These are phyloP conservation scores for Phlebiopsis gigantea DNA, from an alignment of 768 basidiomycete genomes.

Conservation along the genomic window DNA sequence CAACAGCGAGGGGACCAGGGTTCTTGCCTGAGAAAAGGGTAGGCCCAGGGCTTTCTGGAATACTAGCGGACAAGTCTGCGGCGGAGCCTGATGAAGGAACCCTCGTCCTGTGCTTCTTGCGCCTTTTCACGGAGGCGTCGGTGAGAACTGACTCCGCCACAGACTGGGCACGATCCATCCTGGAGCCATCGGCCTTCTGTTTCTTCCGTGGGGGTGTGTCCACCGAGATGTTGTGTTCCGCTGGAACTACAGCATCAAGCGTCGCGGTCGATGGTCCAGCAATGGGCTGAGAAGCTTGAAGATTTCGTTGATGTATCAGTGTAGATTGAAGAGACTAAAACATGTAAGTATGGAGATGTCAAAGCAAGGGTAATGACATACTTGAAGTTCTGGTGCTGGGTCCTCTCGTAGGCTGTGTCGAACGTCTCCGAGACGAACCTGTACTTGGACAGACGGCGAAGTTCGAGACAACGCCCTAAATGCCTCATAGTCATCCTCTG, in stretches of 20 bases:
- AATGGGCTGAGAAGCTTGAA: not conserved
- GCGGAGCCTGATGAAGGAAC: not conserved
- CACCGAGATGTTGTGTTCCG: too few species aligned
- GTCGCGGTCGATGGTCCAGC: not conserved
- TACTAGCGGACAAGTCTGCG: constrained; percentile 1
- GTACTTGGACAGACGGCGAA: not conserved
- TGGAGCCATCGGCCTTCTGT: not conserved
- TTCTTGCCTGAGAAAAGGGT: not conserved
- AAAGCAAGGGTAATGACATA: not conserved
- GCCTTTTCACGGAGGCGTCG: constrained; percentile 21
- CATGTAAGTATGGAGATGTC: not conserved
- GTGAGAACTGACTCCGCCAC: not conserved
- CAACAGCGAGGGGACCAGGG: not conserved
- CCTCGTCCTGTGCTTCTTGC: constrained; percentile 19
- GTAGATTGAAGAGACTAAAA: not conserved
- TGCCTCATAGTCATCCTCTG: constrained; percentile 80
- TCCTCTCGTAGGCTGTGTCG: not conserved
- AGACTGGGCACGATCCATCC: not conserved
- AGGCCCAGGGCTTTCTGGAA: not conserved
- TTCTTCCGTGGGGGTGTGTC: constrained; percentile 1
- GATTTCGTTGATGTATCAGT: not conserved
- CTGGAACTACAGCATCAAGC: not conserved
- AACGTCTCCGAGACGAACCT: not conserved
- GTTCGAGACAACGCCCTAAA: constrained; percentile 44
- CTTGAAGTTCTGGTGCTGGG: not conserved